Base-by-base conservation (phyloP, 352 stramenopile species). In the Elongisporangium anandrum region DNA sequence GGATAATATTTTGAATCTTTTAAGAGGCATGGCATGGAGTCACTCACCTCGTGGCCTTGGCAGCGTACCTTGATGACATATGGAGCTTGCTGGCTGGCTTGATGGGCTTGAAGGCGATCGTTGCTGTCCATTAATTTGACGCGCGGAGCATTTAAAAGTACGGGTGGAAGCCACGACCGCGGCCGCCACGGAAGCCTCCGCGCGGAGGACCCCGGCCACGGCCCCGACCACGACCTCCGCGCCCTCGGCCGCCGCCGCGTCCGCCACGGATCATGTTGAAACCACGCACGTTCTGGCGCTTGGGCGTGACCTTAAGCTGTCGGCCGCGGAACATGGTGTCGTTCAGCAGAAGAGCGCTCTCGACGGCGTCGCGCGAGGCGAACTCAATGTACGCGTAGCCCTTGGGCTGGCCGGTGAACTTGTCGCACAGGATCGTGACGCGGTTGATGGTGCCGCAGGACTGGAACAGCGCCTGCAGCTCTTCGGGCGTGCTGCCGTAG, bases 341-440 rank as follows among this genome's bases (percentile, higher is more conserved):
- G 74, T 98, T 92, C n/a, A 98, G 73, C 60, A 94, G 60, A 15
- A 97, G 55, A 2, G 92, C 92, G 55, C 88, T 94, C 61, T 97
- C 87, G 39, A 96, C 89, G 4, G 83, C 75, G 49, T 96, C 86
- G 19, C 79, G 87, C 4, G 92, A 90, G 16, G 82, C 79, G 56
- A 98, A 98, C 68, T 98, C 92, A 57, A 98, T 95, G 80, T 98
- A 98, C 52, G 93, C 93, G 63, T 94, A 98, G 55, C 96, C 89
- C 88, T 98, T 97, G 2, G 94, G 91, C 59, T 96, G 87, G 41
- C 96, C 94, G 19, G 96, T 98, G 65, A 97, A 98, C 75, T 99
- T 99, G 78, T 99, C 95, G 70, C 95, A 99, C 20, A 98, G 78
- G 65, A 99, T 99, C 17, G 97, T 99, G 13, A 99, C 92, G 55